Evolutionary conservation across 176 grass and related monocot species (phyloP).

Genomic region (Dendrocalamus sinicus): DNA sequence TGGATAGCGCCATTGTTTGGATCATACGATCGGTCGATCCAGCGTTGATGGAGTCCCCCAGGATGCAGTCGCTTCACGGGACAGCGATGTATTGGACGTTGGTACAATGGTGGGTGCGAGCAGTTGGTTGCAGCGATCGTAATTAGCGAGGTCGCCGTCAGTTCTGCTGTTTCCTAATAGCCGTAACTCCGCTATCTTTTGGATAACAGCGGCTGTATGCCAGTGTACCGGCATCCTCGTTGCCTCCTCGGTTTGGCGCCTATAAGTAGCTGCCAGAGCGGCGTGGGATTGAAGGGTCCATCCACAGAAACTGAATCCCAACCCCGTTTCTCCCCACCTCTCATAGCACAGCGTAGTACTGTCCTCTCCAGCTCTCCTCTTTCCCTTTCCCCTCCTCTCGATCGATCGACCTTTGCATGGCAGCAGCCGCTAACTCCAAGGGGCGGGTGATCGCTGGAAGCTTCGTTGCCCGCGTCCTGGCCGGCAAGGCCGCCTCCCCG

Average conservation of each 20-base stretch:
- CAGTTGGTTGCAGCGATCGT: background rate
- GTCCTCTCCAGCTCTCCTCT: no score
- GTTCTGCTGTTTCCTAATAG: background rate
- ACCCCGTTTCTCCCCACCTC: background rate
- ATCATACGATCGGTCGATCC: background rate
- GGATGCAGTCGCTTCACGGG: background rate
- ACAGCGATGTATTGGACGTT: conserved; percentile 23
- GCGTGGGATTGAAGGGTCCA: background rate
- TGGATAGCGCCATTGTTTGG: background rate
- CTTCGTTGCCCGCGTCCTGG: conserved; percentile 74
- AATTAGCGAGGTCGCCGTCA: background rate
- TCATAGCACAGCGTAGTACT: background rate
- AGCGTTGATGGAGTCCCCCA: background rate
- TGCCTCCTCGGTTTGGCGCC: background rate
- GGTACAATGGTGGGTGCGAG: background rate
- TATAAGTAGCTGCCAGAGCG: conserved; percentile 27
- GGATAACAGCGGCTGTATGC: background rate
- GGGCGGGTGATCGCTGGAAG: conserved; percentile 76
- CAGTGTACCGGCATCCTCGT: background rate
- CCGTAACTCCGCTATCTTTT: background rate
- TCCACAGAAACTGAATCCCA: background rate
- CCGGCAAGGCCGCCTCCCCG: conserved; percentile 52
- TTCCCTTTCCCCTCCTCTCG: background rate
- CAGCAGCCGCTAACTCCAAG: conserved; percentile 78
- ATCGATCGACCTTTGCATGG: conserved; percentile 73